These are phyloP conservation scores for Malassezia equina DNA, from an alignment of 1,284 basidiomycete species.

Conservation along the genomic window DNA sequence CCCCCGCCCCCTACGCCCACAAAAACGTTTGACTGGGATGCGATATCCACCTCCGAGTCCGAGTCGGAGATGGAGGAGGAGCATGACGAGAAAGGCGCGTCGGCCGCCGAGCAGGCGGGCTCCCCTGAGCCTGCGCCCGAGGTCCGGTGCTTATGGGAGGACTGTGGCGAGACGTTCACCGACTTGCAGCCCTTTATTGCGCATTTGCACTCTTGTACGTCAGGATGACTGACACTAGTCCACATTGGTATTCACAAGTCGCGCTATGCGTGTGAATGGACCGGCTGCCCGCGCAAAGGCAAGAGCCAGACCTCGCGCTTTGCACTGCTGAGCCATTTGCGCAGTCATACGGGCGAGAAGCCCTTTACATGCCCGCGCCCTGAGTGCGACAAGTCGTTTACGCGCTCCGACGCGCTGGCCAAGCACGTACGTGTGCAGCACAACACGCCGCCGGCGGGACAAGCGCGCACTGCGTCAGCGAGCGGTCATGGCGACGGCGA, in stretches of 20 bases:
- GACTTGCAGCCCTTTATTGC: slow-evolving; percentile 63
- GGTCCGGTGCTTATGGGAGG: slow-evolving; percentile 61
- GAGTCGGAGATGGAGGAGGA: slow-evolving; percentile 21
- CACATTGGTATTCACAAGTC: slow-evolving; percentile 77
- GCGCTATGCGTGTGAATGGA: slow-evolving; percentile 79
- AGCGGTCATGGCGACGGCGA: slow-evolving; percentile 24
- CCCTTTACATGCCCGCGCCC: slow-evolving; percentile 72
- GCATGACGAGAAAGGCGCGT: slow-evolving; percentile 6
- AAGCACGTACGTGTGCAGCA: slow-evolving; percentile 85
- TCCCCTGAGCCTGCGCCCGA: slow-evolving; percentile 24
- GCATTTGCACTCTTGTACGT: slow-evolving; percentile 65
- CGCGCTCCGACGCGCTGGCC: slow-evolving; percentile 75
- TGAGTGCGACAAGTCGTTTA: slow-evolving; percentile 90
- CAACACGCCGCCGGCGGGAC: slow-evolving; percentile 46
- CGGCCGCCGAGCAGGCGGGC: slow-evolving; percentile 7
- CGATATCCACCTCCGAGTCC: slow-evolving; percentile 35
- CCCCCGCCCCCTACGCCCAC: background rate
- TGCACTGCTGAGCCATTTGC: slow-evolving; percentile 72
- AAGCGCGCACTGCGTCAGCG: slow-evolving; percentile 15
- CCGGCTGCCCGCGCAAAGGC: slow-evolving; percentile 65
- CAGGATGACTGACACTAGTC: slow-evolving; percentile 12
- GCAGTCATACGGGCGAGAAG: slow-evolving; percentile 75
- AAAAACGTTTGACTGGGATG: slow-evolving; percentile 6
- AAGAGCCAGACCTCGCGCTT: slow-evolving; percentile 75
- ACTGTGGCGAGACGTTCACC: slow-evolving; percentile 62